Conservation (phyloP, 345 rosid genomes). For the Kandelia obovata region DNA sequence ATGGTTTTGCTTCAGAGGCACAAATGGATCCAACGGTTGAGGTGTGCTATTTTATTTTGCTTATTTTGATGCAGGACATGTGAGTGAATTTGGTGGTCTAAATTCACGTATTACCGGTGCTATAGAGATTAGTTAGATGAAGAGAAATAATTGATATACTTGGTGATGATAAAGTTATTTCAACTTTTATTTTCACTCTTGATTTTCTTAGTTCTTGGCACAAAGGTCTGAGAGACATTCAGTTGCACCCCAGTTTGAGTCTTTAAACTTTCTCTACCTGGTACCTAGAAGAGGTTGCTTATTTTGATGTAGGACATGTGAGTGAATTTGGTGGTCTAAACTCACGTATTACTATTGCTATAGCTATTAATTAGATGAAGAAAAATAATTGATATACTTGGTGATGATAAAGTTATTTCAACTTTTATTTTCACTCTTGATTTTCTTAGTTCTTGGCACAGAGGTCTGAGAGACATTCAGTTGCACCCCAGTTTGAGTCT, state of each 20-base stretch:
- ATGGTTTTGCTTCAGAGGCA: constrained; percentile 88
- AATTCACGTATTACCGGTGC: background rate
- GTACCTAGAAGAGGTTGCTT: constrained; percentile 1
- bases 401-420: background rate
- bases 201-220: background rate
- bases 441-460: background rate
- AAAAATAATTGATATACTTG: background rate
- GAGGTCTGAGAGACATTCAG: background rate
- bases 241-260: background rate
- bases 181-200: background rate
- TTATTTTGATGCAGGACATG: background rate
- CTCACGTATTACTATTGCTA: background rate
- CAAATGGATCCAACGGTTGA: constrained; percentile 91
- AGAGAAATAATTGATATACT: background rate
- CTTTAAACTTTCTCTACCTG: background rate
- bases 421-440: background rate
- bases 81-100: background rate
- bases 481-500: background rate
- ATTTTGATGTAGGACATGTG: background rate
- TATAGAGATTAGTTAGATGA: background rate
- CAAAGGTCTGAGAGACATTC: background rate
- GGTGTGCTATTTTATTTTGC: constrained; percentile 37
- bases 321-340: background rate
- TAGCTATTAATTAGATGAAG: background rate
- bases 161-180: background rate